Evolutionary conservation across 768 basidiomycete species (phyloP).

Genomic region (Lactarius tabidus): DNA sequence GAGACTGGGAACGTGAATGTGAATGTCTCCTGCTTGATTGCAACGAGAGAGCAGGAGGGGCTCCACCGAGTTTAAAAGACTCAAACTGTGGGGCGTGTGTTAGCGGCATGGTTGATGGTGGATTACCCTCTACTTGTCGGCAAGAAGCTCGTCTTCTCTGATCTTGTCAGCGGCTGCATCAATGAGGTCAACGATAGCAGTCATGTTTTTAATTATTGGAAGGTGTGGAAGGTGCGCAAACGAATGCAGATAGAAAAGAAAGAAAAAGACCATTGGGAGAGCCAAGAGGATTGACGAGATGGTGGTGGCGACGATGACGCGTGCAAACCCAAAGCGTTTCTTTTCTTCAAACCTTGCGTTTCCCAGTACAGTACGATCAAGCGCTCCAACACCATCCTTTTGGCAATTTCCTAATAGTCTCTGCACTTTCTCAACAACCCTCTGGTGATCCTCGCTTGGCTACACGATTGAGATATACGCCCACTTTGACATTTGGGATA

Average conservation of each 20-base stretch:
- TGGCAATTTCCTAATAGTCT: neutral
- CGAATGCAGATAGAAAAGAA: too few species aligned
- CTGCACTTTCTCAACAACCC: neutral
- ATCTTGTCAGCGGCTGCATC: conserved; percentile 29
- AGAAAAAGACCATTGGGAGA: too few species aligned
- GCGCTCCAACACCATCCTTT: neutral
- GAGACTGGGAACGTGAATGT: too few species aligned
- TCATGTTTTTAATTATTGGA: conserved; percentile 29
- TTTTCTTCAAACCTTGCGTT: too few species aligned
- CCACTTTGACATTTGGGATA: neutral
- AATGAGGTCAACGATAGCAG: conserved; percentile 39
- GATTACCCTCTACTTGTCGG: conserved; percentile 43
- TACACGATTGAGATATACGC: neutral
- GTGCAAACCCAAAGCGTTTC: conserved; percentile 14
- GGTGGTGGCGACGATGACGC: too few species aligned
- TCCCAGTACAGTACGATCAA: too few species aligned
- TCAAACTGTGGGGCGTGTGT: too few species aligned
- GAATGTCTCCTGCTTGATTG: too few species aligned
- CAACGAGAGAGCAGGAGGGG: too few species aligned
- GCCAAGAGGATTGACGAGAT: too few species aligned
- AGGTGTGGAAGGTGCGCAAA: conserved; percentile 35
- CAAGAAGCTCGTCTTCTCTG: conserved; percentile 34
- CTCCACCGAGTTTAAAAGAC: too few species aligned
- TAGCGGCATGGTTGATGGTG: neutral
- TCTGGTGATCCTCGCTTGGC: neutral